Base-by-base conservation (phyloP, 2,329 filamentous ascomycete species). In the Raffaelea albimanens region DNA sequence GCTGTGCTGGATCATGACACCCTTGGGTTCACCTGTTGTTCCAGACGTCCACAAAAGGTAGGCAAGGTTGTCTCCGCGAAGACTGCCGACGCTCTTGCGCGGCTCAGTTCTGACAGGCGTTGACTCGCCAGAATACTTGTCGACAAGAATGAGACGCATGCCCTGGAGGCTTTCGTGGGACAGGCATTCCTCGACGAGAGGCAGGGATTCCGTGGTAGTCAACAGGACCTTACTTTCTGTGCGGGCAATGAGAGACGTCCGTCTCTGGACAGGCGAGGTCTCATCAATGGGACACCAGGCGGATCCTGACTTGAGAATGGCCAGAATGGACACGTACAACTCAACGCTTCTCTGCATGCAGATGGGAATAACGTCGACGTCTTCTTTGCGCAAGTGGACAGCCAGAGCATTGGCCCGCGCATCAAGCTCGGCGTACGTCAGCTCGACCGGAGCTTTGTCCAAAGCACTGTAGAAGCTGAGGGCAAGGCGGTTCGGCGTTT, bases 271-370 rank as follows among this genome's bases (percentile, higher is more conserved):
- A 16, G 65, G 65, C 18, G 63, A 66, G 5, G 61, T 62, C 10
- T 52, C 50, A 51, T 82, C 78, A 2, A 81, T 66, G 3, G 77
- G 78, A 3, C 79, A 68, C 55, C 80, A 81, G 51, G 81, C 77
- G 14, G 73, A 76, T 10, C 77, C 78, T 39, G 72, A 71, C 48
- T 76, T 76, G 23, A 81, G 61, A 19, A 79, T 66, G 2, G 74
- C 76, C 49, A 76, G 64, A 41, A 80, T 76, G 19, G 71, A 75
- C 45, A 78, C 66, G 10, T 78, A 61, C 2, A 52, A 42, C 60
- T 62, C 60, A 3, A 63, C 58, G 41, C 61, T 63, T 46, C 63
- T 62, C 20, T 65, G 59, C 53, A 69, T 67, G 33, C 64, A 67
- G 14, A 69, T 62, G 9, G 61, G 63, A 5, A 66, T 58, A 9